A percentile compares a stretch with the other conserved stretches of the same genome.
Evolutionary conservation across 345 rosid species (phyloP).

Genomic region (Syzygium oleosum): DNA sequence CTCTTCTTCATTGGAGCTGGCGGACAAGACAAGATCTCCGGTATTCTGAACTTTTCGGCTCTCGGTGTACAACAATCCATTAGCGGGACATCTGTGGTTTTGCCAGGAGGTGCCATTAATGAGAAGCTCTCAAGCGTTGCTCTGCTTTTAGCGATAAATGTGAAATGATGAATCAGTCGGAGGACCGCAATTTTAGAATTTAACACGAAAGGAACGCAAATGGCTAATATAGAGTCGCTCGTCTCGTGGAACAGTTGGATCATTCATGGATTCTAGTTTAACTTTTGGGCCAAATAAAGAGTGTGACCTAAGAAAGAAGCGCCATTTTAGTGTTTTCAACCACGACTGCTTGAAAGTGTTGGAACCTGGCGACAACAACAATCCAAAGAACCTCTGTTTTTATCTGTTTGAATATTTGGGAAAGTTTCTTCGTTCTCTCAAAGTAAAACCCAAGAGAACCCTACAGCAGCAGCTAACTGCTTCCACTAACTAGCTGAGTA

Average conservation of each 20-base stretch:
- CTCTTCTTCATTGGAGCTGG: slow-evolving; percentile 10
- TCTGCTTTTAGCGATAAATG: neutral
- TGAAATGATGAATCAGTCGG: neutral
- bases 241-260: neutral
- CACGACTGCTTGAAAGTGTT: neutral
- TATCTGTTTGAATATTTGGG: slow-evolving; percentile 10
- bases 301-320: neutral
- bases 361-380: slow-evolving; percentile 10
- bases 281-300: neutral
- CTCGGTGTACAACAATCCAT: neutral
- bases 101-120: neutral
- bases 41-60: neutral
- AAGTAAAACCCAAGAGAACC: slow-evolving; percentile 20
- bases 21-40: neutral
- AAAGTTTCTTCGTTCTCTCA: slow-evolving; percentile 4
- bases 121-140: neutral
- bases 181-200: neutral
- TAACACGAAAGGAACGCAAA: neutral
- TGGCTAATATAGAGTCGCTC: neutral
- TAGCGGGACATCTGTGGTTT: neutral
- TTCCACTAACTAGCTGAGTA: slow-evolving; percentile 20
- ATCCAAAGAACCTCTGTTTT: slow-evolving; percentile 11
- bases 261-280: neutral
- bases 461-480: slow-evolving; percentile 31
- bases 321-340: neutral